phyloP scores from a whole-genome alignment of 257 asterid species.

The Solanum ahanhuiri region DNA sequence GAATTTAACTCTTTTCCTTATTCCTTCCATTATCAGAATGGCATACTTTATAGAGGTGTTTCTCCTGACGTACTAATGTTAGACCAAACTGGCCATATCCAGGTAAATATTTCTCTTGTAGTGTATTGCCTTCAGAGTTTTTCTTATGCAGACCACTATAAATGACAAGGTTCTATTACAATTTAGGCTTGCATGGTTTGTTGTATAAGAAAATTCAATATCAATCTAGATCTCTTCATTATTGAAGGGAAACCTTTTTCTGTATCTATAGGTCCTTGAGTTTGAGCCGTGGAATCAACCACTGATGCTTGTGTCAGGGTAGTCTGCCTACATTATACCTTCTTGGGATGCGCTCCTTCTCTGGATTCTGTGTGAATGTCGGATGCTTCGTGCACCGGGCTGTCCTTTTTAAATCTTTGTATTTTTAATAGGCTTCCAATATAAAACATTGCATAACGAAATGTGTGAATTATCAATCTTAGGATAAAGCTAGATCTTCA shows the following conservation, averaged over 20 bases:
- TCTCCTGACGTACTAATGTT: slow-evolving; percentile 74
- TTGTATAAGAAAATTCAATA: neutral
- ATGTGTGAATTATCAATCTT: neutral
- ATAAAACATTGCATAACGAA: neutral
- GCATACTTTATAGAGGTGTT: slow-evolving; percentile 73
- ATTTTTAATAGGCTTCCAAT: neutral
- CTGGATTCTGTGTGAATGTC: neutral
- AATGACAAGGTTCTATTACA: neutral
- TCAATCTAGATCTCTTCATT: neutral
- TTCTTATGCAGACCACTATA: neutral
- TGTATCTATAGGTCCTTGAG: neutral
- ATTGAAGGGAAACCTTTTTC: neutral
- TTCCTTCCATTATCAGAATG: slow-evolving; percentile 35
- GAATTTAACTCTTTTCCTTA: neutral
- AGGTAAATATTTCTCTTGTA: slow-evolving; percentile 33
- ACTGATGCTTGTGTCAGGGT: neutral
- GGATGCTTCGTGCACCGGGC: neutral
- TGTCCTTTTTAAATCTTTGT: neutral
- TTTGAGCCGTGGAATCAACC: neutral
- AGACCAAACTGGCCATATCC: slow-evolving; percentile 70
- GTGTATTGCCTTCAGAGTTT: neutral
- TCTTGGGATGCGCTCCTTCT: neutral
- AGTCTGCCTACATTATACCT: neutral
- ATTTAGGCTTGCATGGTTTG: neutral
- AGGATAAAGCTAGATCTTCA: neutral